Base-by-base conservation (phyloP, 1,284 basidiomycete genomes). In the Meira miltonrushii region DNA sequence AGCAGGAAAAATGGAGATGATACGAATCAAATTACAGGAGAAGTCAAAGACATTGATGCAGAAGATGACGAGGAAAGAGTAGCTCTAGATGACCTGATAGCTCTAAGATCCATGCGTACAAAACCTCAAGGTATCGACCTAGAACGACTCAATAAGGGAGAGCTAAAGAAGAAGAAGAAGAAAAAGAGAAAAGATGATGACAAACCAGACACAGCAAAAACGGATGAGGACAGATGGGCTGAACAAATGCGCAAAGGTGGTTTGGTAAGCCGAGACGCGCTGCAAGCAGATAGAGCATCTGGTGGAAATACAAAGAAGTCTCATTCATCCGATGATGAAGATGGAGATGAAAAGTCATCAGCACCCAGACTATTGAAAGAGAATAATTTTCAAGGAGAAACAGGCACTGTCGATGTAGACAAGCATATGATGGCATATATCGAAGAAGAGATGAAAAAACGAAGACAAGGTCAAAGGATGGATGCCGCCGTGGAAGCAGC, bases 381-480 rank as follows among this genome's bases (percentile, higher is more conserved):
- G 23, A 93, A 90, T 80, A 95, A 96, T 80, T 96, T 98, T 77
- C 97, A 94, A 0, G 88, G 91, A 64, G 93, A 97, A 80, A 98
- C 93, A 1, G 95, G 95, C 74, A 86, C 87, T 1, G 83, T 97
- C 11, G 93, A 96, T 74, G 92, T 96, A 6, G 93, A 98, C 81
- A 96, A 95, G 75, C 94, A 97, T 76, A 97, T 97, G 93, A 92
- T 97, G 89, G 89, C 87, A 1, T 97, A 94, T 72, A 97, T 97
- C 58, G 94, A 97, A 74, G 85, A 88, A 71, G 95, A 96, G 78
- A 83, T 98, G 72, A 86, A 85, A 72, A 84, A 90, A 50, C 87
- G 87, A n/a, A 84, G 66, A 43, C 46, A 48, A 25, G 17, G 17
- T 17, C 17, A 23, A n/a, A 23, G 23, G 21, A 23, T 23, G 13